These are phyloP conservation scores for Amanita exitialis DNA, from an alignment of 768 basidiomycete genomes.

Conservation along the genomic window DNA sequence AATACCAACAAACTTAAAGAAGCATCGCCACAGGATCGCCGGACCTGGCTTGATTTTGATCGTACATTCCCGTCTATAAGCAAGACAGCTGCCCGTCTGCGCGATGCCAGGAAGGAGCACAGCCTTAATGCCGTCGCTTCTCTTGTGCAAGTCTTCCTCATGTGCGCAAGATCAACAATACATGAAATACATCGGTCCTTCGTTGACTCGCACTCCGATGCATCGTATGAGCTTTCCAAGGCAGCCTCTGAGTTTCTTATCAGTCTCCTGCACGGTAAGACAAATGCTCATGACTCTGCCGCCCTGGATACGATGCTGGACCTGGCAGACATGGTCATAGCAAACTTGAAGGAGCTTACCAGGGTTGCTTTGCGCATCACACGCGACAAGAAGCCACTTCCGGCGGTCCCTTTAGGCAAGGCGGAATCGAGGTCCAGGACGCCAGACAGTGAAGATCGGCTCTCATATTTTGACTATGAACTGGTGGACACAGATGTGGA, in stretches of 20 bases:
- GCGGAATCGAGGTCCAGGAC: background rate
- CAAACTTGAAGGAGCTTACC: background rate
- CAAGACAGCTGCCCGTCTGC: background rate
- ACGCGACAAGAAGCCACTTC: slow-evolving; percentile 2
- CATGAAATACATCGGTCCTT: background rate
- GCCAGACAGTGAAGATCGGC: background rate
- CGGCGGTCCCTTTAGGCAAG: background rate
- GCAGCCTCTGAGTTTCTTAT: slow-evolving; percentile 1
- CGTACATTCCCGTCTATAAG: background rate
- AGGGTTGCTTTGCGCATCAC: background rate
- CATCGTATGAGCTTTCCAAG: background rate
- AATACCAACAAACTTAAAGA: background rate
- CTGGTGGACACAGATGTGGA: background rate
- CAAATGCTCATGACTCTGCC: background rate
- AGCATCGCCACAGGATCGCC: background rate
- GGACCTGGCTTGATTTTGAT: background rate
- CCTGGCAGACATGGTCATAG: background rate
- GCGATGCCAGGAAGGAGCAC: slow-evolving; percentile 1
- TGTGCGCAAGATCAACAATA: background rate
- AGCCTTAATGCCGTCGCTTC: background rate
- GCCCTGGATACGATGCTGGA: background rate
- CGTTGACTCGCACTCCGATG: background rate
- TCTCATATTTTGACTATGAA: slow-evolving; percentile 1
- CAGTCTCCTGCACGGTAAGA: background rate
- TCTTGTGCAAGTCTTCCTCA: background rate